These are phyloP conservation scores for Coprinopsis strossmayeri DNA, from an alignment of 768 basidiomycete species.

Conservation along the genomic window DNA sequence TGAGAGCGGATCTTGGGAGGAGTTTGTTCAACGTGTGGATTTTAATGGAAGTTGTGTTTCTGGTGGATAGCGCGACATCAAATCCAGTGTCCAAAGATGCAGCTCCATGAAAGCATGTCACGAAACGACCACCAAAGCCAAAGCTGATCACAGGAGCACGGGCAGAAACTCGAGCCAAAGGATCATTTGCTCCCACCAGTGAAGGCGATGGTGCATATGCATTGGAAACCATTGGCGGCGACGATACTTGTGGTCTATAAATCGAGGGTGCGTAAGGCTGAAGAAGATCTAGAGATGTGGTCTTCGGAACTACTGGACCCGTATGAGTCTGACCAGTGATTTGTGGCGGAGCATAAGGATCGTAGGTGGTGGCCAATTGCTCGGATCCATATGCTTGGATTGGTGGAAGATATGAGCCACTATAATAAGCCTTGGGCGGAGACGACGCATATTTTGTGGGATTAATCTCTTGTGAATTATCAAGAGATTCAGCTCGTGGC, in stretches of 20 bases:
- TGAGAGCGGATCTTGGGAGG: constrained; percentile 61
- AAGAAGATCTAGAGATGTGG: background rate
- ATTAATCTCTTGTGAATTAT: too few relatives aligned
- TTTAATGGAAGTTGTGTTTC: constrained; percentile 62
- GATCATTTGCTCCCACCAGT: constrained; percentile 75
- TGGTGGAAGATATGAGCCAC: background rate
- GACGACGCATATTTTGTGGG: background rate
- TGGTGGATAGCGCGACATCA: constrained; percentile 68
- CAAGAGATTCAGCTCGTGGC: too few relatives aligned
- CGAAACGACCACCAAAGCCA: constrained; percentile 88
- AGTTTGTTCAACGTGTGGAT: constrained; percentile 62
- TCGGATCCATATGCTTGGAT: background rate
- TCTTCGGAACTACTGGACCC: background rate
- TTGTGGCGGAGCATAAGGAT: constrained; percentile 28
- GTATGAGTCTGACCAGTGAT: background rate
- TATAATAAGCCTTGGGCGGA: too few relatives aligned
- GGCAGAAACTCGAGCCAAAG: constrained; percentile 64
- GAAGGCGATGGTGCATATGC: constrained; percentile 85
- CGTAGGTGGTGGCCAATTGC: constrained; percentile 15
- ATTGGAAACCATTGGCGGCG: constrained; percentile 19
- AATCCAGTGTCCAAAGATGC: constrained; percentile 64
- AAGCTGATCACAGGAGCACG: constrained; percentile 81
- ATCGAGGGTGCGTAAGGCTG: background rate
- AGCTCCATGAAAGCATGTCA: constrained; percentile 81
- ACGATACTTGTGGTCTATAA: background rate